Evolutionary conservation across 2,329 filamentous ascomycete genomes (phyloP), one percentile per base, ranked within the genome.

Genomic region (Fusarium transvaalense): DNA sequence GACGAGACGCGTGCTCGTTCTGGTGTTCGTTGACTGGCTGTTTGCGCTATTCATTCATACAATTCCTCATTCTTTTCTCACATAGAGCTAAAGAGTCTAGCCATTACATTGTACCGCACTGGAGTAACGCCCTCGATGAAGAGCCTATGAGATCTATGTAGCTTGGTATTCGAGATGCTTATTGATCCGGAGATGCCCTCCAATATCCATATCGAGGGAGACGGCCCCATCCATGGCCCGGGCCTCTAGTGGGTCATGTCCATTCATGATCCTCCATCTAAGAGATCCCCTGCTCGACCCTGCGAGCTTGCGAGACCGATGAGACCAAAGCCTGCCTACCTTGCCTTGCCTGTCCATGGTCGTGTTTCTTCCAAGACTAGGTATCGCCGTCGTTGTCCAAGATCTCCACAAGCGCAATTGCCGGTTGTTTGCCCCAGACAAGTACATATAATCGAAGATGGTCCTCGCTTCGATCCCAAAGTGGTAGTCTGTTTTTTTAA

Each of bases 391-490:
- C 39, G 31, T 64, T 39, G 43, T 57, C 56, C 32, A 43, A 71
- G 45, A 71, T 55, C 61, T 64, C 61, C 63, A 63, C 71, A 70
- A 54, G 58, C 32, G 60, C 67, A 69, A 69, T 60, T 74, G 64
- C 62, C 62, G 69, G 60, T 54, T 60, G 61, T 41, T 56, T 66
- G 68, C 67, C 61, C 60, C 63, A 52, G 57, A 61, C 61, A 65
- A 75, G 67, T 76, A 76, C 73, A 75, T 75, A 76, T 75, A 76
- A 75, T 67, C 64, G 62, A 69, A 71, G 61, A 58, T 61, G 69
- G 52, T 72, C 71, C 73, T 76, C 74, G 56, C 43, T 62, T 60
- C 63, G 60, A 58, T 74, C 72, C 71, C 59, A 73, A 71, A 73
- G 70, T 56, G 66, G 70, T 61, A 72, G 68, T 71, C 57, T 74